Percentiles rank a stretch among this genome's conserved stretches.
Conservation (phyloP, 495 filamentous ascomycete species). For the Emericellopsis terricola region DNA sequence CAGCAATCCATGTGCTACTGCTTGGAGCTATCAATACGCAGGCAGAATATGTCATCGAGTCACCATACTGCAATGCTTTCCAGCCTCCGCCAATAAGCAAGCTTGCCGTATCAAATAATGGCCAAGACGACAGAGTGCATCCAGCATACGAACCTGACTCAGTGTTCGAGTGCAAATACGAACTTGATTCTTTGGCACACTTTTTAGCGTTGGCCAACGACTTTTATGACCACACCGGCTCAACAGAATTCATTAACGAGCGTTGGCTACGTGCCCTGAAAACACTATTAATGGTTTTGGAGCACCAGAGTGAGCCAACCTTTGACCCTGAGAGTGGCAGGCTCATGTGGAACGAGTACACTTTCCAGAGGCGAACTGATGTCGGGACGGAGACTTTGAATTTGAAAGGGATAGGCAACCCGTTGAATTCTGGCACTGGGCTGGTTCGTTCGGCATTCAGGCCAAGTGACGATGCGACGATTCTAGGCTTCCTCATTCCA, state of each 20-base stretch:
- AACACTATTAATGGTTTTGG: slow-evolving; percentile 52
- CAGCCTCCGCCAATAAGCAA: slow-evolving; percentile 78
- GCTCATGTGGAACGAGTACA: slow-evolving; percentile 60
- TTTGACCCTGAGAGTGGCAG: slow-evolving; percentile 47
- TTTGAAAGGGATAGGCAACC: slow-evolving; percentile 73
- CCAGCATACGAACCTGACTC: slow-evolving; percentile 64
- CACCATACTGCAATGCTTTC: slow-evolving; percentile 97
- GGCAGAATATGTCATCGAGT: slow-evolving; percentile 80
- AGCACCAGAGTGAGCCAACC: slow-evolving; percentile 61
- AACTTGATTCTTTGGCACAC: slow-evolving; percentile 85
- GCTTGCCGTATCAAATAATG: slow-evolving; percentile 47
- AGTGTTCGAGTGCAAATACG: slow-evolving; percentile 98
- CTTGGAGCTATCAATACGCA: slow-evolving; percentile 95
- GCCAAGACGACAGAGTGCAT: slow-evolving; percentile 69
- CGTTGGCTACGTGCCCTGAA: slow-evolving; percentile 71
- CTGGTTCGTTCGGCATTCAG: slow-evolving; percentile 85
- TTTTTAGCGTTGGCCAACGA: slow-evolving; percentile 78
- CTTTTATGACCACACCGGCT: slow-evolving; percentile 65
- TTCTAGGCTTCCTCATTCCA: slow-evolving; percentile 87
- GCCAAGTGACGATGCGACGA: slow-evolving; percentile 95
- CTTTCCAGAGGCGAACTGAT: slow-evolving; percentile 63
- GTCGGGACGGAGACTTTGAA: slow-evolving; percentile 82
- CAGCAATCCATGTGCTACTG: slow-evolving; percentile 56
- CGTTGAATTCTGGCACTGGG: slow-evolving; percentile 66
- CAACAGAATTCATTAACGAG: slow-evolving; percentile 54